Evolutionary conservation across 352 stramenopile genomes (phyloP), one percentile per base, ranked within the genome.

Genomic region (Blastocystis sp.): DNA sequence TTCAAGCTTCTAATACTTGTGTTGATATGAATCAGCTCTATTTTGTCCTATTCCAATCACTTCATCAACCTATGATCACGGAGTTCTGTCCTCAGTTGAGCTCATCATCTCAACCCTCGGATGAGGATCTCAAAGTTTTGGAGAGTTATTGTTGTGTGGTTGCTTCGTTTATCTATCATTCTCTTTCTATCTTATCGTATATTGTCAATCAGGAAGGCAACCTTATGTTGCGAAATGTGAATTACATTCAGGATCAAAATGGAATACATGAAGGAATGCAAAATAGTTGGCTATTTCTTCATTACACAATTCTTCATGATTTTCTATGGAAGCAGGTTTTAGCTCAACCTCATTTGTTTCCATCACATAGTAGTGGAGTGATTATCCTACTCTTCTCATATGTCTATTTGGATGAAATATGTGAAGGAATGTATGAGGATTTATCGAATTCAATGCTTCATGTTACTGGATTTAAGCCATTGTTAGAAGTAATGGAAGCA

Each of bases 1-100:
- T 32, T n/a, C 66, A 78, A 1, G 29, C 66, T 35, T 32, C 29
- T 7, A 52, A 78, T 51, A 57, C 66, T 11, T 52, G 21, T 16
- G 27, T 78, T 27, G 66, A 78, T 56, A 59, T 78, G 39, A 78
- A 78, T 56, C 29, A 78, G 14, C 27, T 78, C 6, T 78, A 56
- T 51, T 78, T 54, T 51, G 57, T 27, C n/a, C 19, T 78, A 7
- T 78, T 78, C n/a, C 27, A 32, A n/a, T 27, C 57, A 24, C 32
- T 78, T 51, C 43, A 78, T 51, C 37, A n/a, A 11, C 14, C 29
- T 6, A 24, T 78, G 39, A 37, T 29, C 19, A n/a, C 27, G 7
- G 19, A 29, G 52, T 51, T 78, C 21, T 12, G 5, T 32, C 35
- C 29, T 27, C 21, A 27, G 39, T 24, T 27, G 5, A 3, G 7